Evolutionary conservation across 1,284 basidiomycete genomes (phyloP), one percentile per base, ranked within the genome.

Genomic region (Amylostereum areolatum): DNA sequence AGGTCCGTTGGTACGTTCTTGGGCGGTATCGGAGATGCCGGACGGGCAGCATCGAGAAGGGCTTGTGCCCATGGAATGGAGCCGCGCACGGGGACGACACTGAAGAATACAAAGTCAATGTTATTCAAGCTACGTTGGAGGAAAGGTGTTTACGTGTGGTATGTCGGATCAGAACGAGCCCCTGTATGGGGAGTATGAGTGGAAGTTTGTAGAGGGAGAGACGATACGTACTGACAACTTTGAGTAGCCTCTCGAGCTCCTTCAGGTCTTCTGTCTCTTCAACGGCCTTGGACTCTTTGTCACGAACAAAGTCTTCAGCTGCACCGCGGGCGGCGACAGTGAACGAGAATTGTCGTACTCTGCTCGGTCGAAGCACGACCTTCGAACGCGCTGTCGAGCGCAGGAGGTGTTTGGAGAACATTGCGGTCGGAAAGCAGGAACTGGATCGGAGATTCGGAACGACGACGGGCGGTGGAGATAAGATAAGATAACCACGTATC

Each of bases 221-320:
- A 10, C 2, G 39, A 5, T 29, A 77, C 82, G 72, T 57, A 85
- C 83, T 73, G 58, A 80, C 75, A 41, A 66, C 66, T 50, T 71
- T 74, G 53, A 85, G 64, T 18, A 85, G 65, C n/a, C 59, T 64
- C 59, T 84, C 81, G 71, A 85, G 79, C 3, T 70, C 67, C 9
- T 67, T 71, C 12, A 85, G 71, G 64, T 82, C 79, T 49, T 81
- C 71, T 3, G 74, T 79, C 62, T 84, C 83, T 35, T 75, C 66
- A 24, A 60, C 65, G 11, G 71, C 68, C 49, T 45, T 46, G 45
- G 31, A 43, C 49, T 47, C 48, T 37, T 37, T 33, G 12, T 29
- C 31, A 18, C 18, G 18, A 18, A 18, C 18, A 18, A 18, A 18
- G 18, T 18, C 1, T 18, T 18, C 18, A 18, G 18, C 18, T 18